A percentile compares a stretch with the other conserved stretches of the same genome.
phyloP scores from a whole-genome alignment of 176 grass and related monocot species.

The Typha latifolia region DNA sequence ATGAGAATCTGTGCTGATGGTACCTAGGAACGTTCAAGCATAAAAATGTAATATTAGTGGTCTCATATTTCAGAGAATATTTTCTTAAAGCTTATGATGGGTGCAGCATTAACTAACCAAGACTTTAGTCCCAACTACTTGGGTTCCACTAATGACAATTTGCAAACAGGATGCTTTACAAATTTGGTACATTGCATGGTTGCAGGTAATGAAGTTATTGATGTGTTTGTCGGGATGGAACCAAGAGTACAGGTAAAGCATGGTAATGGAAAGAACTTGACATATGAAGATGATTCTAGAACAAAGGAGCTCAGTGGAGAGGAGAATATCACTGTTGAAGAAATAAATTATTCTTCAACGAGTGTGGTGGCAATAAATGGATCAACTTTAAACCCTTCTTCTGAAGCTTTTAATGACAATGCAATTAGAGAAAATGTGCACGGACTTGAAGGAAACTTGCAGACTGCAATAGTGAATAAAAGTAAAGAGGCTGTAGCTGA shows the following conservation, averaged over 20 bases:
- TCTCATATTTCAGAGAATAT: too few relatives aligned
- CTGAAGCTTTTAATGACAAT: slow-evolving; percentile 9
- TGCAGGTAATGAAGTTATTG: slow-evolving; percentile 33
- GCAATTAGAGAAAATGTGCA: slow-evolving; percentile 6
- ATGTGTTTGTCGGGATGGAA: background rate
- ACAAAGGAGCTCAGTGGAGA: background rate
- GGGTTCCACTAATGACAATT: background rate
- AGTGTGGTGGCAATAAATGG: slow-evolving; percentile 19
- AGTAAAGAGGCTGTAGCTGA: slow-evolving; percentile 25
- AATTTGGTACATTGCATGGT: background rate
- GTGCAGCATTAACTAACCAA: too few relatives aligned
- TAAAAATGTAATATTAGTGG: too few relatives aligned
- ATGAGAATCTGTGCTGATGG: too few relatives aligned
- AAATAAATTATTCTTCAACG: slow-evolving; percentile 13
- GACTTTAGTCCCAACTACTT: too few relatives aligned
- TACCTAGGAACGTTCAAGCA: too few relatives aligned
- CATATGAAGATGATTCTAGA: background rate
- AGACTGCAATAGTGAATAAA: slow-evolving; percentile 7
- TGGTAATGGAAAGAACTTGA: background rate
- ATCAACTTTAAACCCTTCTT: slow-evolving; percentile 25
- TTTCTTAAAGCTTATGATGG: too few relatives aligned
- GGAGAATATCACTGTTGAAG: slow-evolving; percentile 4
- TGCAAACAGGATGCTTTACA: background rate
- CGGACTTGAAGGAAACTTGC: slow-evolving; percentile 14
- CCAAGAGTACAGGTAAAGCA: background rate